A percentile compares a stretch with the other conserved stretches of the same genome.
These are phyloP conservation scores for Debaryomyces nepalensis DNA, from an alignment of 1,139 yeast genomes.

Conservation along the genomic window DNA sequence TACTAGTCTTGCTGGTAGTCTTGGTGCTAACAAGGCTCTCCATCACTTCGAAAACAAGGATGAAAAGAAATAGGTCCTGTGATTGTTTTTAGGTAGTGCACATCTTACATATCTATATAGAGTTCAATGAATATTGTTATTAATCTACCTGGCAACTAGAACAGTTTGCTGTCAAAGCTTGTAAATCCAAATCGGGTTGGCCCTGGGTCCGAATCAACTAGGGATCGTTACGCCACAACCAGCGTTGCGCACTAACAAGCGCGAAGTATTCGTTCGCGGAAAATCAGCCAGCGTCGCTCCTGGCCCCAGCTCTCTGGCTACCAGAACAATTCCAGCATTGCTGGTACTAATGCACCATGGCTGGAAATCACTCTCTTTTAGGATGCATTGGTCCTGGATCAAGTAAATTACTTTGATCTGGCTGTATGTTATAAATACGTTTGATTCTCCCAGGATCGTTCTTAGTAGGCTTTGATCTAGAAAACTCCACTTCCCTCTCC, in stretches of 20 bases:
- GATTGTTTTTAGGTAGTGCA: neutral
- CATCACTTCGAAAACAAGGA: constrained; percentile 33
- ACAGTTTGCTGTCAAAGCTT: neutral
- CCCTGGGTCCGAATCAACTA: constrained; percentile 1
- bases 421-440: constrained; percentile 12
- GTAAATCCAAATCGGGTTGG: neutral
- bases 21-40: constrained; percentile 37
- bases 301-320: neutral
- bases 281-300: constrained; percentile 8
- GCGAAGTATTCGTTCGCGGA: constrained; percentile 3
- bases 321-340: neutral
- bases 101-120: neutral
- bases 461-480: neutral
- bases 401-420: constrained; percentile 10
- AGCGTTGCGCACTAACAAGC: neutral
- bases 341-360: constrained; percentile 10
- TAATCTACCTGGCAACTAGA: too few relatives aligned
- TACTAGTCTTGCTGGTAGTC: constrained; percentile 39
- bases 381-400: constrained; percentile 17
- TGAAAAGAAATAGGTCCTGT: constrained; percentile 8
- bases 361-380: constrained; percentile 16
- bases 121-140: neutral
- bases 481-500: too few relatives aligned
- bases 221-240: neutral
- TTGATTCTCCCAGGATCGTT: constrained; percentile 13